Base-by-base conservation (phyloP, 2,329 filamentous ascomycete genomes). In the Parascedosporium putredinis region DNA sequence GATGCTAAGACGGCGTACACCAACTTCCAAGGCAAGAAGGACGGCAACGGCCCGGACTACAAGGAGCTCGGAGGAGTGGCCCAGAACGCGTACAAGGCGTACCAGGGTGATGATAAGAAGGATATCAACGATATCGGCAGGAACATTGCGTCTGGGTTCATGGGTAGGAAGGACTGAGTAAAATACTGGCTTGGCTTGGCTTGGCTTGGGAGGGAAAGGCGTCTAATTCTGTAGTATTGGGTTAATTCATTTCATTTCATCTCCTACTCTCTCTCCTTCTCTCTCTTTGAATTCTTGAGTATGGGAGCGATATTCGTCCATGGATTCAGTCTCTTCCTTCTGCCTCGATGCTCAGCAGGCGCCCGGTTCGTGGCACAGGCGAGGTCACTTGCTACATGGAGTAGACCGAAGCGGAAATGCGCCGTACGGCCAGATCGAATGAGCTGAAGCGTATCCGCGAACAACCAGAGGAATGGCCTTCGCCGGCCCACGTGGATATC, bases 71-170 rank as follows among this genome's bases (percentile, higher is more conserved):
- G 54, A n/a, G 47, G 14, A 20, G 49, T 56, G 40, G 54, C 52
- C n/a, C 45, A 56, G 45, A 54, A 56, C 22, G 61, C 64, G 4
- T 62, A 64, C n/a, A 52, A 57, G 23, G 62, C 53, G 3, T 65
- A 60, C 52, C 47, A 51, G 8, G 52, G 48, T 12, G 55, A 50
- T 16, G 58, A 57, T 40, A 49, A 54, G 54, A 36, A 48, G 18
- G 36, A 54, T 38, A 23, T 56, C 23, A 23, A 44, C n/a, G 49
- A 53, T 10, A 50, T 57, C 12, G 56, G 51, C 20, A 55, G 49
- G 40, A 48, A 49, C 8, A 31, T 47, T 44, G 51, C 49, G 23
- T 49, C 42, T 16, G 49, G 52, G 8, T 53, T 53, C 29, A 24
- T 34, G 12, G 45, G 36, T 27, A 47, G 42, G 12, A 36, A 42